A percentile compares a stretch with the other conserved stretches of the same genome.
These are phyloP conservation scores for Fusarium nanum DNA, from an alignment of 2,329 filamentous ascomycete species.

Conservation along the genomic window DNA sequence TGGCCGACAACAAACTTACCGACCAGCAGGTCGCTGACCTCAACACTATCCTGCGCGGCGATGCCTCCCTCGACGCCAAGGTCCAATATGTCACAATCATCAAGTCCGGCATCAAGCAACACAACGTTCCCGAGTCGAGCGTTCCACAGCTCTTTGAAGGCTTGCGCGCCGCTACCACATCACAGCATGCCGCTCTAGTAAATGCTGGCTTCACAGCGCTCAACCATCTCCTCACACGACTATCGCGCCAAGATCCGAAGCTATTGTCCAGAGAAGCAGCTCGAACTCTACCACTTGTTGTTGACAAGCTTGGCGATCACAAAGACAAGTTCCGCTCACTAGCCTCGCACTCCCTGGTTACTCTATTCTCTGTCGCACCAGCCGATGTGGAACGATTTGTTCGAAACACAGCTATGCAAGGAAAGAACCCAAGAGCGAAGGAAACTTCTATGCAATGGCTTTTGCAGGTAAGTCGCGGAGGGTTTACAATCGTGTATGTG, in stretches of 20 bases:
- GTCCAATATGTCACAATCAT: constrained; percentile 76
- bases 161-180: constrained; percentile 78
- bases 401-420: constrained; percentile 79
- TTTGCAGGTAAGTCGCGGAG: constrained; percentile 67
- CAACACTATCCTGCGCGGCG: constrained; percentile 65
- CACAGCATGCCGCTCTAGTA: constrained; percentile 80
- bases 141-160: constrained; percentile 84
- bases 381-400: constrained; percentile 83
- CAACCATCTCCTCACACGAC: constrained; percentile 85
- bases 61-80: constrained; percentile 76
- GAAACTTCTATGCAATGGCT: constrained; percentile 89
- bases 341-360: constrained; percentile 79
- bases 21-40: constrained; percentile 69
- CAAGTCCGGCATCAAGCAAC: constrained; percentile 92
- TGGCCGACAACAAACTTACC: constrained; percentile 67
- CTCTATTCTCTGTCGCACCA: constrained; percentile 77
- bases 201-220: constrained; percentile 89
- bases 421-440: constrained; percentile 86
- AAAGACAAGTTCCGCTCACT: constrained; percentile 86
- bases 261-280: constrained; percentile 76
- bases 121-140: constrained; percentile 82
- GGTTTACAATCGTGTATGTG: not conserved
- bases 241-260: constrained; percentile 86
- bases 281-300: constrained; percentile 77
- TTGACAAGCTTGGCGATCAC: constrained; percentile 87